Base-by-base conservation (phyloP, 345 rosid species). In the Linum lewisii region DNA sequence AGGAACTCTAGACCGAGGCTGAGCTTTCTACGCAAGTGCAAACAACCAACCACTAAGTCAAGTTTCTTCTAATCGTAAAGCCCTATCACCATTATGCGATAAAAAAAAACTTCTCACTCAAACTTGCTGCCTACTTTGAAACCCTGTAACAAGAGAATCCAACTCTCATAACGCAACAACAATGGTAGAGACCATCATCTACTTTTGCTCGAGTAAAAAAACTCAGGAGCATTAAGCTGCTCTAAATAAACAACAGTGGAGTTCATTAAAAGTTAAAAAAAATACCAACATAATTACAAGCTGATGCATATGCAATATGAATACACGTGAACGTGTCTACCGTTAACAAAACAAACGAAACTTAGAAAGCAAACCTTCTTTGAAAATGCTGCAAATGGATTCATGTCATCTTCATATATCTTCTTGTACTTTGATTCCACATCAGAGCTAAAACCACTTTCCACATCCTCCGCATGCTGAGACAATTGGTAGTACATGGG, bases 341-440 rank as follows among this genome's bases (percentile, higher is more conserved):
- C 9, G 15, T 6, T 52, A 21, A 24, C 56, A 21, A 52, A 52
- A 21, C 6, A 21, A 21, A 52, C 7, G 20, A 21, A 55, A 53
- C 55, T 24, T 62, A 62, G 38, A 52, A 63, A 24, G 25, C 45
- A 26, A 22, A 84, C 97, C 97, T 87, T 93, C 74, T 82, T 89
- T 19, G 99, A 93, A 80, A 89, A 93, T 53, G 99, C 99, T 21
- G 97, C 97, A 71, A 93, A 93, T 23, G 99, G 97, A 78, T 93
- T 93, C 59, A 93, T 89, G 73, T 85, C 99, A 69, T 93, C 97
- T 68, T 89, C 97, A 25, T 93, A 93, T 65, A 93, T 89, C 81
- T 93, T 93, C 81, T 90, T 89, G 89, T 89, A 90, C 80, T 90
- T 89, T 21, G 97, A 93, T 75, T 93, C 99, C 20, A 87, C 81